Evolutionary conservation across 2,329 filamentous ascomycete genomes (phyloP), one percentile per base, ranked within the genome.

Genomic region (Cercospora citrullina): DNA sequence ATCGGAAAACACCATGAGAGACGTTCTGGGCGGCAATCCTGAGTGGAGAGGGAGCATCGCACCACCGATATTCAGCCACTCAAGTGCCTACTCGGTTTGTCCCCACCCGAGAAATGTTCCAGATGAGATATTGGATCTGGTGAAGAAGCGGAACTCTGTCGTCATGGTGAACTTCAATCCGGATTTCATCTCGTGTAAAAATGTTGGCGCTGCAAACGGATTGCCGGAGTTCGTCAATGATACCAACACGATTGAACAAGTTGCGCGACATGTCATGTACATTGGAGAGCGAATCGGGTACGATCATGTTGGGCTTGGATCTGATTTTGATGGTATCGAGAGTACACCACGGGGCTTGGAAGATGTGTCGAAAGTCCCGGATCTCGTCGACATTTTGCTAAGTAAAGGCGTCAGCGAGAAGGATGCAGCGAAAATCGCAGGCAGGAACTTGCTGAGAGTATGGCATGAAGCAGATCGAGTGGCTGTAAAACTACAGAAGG

Each of bases 131-230:
- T 83, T 98, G 7, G 81, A 90, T 45, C 82, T 95, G 0, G 91
- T 97, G 42, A 92, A 91, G 78, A 79, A 87, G 74, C 87, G 86
- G 2, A 87, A 90, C 69, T 91, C 90, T 3, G 75, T 98, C 9
- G 91, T 97, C 63, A 96, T 97, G 93, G 88, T 97, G 70, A 97
- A 96, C 78, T 96, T 97, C 76, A 83, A 87, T 16, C 92, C 93
- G 0, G 89, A 89, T 18, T 97, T 97, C 78, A 87, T 97, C 69
- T 91, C 90, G 30, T 97, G 94, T 78, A 83, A 85, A 39, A 72
- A 74, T 1, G 84, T 87, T 9, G 82, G 85, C 0, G 84, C 86
- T 33, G 83, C 85, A 3, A 81, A 84, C 16, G 86, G 87, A 51
- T 76, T 96, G 5, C 92, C 93, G 0, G 85, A 89, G 14, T 86